Conservation (phyloP, 768 basidiomycete species). For the Pisolithus sp. region DNA sequence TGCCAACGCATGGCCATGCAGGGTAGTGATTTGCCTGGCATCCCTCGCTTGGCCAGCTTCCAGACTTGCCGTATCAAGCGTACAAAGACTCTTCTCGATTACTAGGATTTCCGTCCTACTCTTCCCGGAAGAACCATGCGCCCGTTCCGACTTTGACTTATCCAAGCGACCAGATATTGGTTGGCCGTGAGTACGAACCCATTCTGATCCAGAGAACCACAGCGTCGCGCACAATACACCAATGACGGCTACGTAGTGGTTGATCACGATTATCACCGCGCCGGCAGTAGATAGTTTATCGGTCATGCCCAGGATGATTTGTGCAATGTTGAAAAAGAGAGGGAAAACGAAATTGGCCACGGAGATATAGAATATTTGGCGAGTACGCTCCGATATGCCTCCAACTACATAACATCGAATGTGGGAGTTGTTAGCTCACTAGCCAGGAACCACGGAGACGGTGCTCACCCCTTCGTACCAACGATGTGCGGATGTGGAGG, state of each 20-base stretch:
- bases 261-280: conserved; percentile 9
- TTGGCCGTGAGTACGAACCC: not conserved
- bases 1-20: too few species aligned
- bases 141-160: not conserved
- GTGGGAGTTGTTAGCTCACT: not conserved
- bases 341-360: conserved; percentile 35
- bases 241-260: conserved; percentile 27
- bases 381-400: conserved; percentile 19
- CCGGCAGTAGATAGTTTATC: not conserved
- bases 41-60: not conserved
- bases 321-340: conserved; percentile 27
- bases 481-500: conserved; percentile 5
- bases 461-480: not conserved
- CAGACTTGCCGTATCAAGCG: not conserved
- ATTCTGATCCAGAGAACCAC: conserved; percentile 15
- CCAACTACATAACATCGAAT: conserved; percentile 3
- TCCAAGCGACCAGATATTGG: too few species aligned
- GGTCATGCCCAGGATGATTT: conserved; percentile 20
- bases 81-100: not conserved
- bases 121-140: not conserved
- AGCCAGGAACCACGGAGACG: not conserved
- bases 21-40: not conserved
- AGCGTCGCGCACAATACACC: conserved; percentile 33
- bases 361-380: conserved; percentile 30
- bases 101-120: not conserved